phyloP scores from a whole-genome alignment of 2,329 filamentous ascomycete genomes.

The Ophiostoma tasmaniense region DNA sequence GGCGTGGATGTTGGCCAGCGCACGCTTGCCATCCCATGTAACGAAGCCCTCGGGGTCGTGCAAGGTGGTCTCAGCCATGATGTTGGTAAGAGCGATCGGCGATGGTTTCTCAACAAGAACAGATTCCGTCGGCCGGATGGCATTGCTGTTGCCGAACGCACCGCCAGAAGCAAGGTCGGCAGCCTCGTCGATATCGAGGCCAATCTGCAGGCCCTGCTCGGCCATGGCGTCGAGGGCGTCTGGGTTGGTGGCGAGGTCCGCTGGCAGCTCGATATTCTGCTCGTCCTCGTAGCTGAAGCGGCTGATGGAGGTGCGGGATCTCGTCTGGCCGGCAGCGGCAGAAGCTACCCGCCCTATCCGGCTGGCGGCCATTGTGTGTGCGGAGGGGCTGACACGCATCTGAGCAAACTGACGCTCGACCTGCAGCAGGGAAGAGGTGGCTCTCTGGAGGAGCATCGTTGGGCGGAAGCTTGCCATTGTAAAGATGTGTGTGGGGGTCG shows the following conservation, averaged over 20 bases:
- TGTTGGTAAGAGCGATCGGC: not conserved
- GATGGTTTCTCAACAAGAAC: not conserved
- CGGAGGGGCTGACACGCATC: conserved; percentile 12
- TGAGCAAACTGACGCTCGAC: conserved; percentile 18
- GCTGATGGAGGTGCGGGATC: not conserved
- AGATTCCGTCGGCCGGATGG: not conserved
- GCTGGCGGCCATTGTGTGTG: conserved; percentile 4
- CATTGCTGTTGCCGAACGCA: not conserved
- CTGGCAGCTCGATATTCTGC: not conserved
- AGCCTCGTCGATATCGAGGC: not conserved
- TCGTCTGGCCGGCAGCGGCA: not conserved
- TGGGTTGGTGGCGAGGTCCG: not conserved
- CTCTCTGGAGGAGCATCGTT: conserved; percentile 10
- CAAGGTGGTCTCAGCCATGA: not conserved
- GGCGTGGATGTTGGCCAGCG: conserved; percentile 36
- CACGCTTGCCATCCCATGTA: not conserved
- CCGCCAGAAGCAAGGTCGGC: not conserved
- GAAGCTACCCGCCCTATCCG: not conserved
- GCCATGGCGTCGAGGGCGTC: not conserved
- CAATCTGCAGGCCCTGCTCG: not conserved
- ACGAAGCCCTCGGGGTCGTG: not conserved
- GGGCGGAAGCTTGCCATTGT: conserved; percentile 20
- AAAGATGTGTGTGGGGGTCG: not conserved
- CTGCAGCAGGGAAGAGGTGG: conserved; percentile 13
- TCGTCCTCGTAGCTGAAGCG: conserved; percentile 7